Evolutionary conservation across 2,329 filamentous ascomycete genomes (phyloP).

Genomic region (Hypoxylon sp.): DNA sequence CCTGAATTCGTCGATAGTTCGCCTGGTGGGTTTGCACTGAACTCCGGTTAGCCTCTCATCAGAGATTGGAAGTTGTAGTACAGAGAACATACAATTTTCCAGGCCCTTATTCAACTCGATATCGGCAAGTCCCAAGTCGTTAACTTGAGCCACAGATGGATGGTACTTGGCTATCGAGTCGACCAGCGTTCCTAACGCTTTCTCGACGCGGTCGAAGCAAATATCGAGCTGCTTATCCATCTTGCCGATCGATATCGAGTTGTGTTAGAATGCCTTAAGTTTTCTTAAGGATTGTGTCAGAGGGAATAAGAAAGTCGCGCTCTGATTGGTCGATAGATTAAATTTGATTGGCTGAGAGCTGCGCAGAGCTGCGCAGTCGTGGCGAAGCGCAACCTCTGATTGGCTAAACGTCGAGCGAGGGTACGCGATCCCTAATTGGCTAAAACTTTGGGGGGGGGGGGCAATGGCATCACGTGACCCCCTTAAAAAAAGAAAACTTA

Average conservation of each 20-base stretch:
- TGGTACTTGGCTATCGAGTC: constrained; percentile 88
- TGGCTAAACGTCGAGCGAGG: too few relatives aligned
- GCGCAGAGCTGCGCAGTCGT: too few relatives aligned
- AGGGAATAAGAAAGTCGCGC: too few relatives aligned
- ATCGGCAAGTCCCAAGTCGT: constrained; percentile 80
- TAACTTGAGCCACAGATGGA: constrained; percentile 76
- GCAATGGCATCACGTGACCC: too few relatives aligned
- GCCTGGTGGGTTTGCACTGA: constrained; percentile 81
- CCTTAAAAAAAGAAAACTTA: too few relatives aligned
- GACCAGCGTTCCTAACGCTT: constrained; percentile 77
- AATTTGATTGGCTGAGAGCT: too few relatives aligned
- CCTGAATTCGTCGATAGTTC: constrained; percentile 77
- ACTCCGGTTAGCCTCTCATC: neutral
- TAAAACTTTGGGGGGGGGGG: too few relatives aligned
- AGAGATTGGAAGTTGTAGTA: neutral
- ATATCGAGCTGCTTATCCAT: constrained; percentile 76
- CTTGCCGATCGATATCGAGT: constrained; percentile 12
- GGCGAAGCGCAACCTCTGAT: too few relatives aligned
- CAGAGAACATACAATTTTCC: constrained; percentile 68
- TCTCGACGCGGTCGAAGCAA: constrained; percentile 77
- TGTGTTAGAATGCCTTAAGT: neutral
- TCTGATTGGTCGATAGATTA: too few relatives aligned
- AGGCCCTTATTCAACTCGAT: constrained; percentile 76
- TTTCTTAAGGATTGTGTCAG: too few relatives aligned
- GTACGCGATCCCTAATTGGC: too few relatives aligned